phyloP scores from a whole-genome alignment of 2,329 filamentous ascomycete species.

The Neonectria neomacrospora region DNA sequence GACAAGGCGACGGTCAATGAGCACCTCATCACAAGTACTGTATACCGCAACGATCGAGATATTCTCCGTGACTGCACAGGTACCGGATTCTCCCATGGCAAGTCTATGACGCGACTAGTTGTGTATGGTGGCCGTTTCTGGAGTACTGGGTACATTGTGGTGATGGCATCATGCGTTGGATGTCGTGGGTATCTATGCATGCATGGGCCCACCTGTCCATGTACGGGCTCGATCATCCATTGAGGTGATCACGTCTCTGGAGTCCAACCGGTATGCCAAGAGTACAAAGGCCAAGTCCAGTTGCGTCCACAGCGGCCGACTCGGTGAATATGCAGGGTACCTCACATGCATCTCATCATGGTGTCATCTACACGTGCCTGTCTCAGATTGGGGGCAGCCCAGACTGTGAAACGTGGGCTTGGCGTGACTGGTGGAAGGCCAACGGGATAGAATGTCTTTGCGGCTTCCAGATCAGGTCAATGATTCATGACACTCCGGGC shows the following conservation, averaged over 20 bases:
- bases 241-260: background rate
- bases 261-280: background rate
- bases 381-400: background rate
- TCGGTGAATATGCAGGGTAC: background rate
- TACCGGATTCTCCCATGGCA: background rate
- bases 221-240: background rate
- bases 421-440: background rate
- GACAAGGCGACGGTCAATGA: background rate
- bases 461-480: background rate
- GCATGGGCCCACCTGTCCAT: background rate
- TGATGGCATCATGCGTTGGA: background rate
- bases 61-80: background rate
- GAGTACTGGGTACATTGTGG: background rate
- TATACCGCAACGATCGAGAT: background rate
- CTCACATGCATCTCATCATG: background rate
- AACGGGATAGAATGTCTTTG: background rate
- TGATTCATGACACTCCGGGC: background rate
- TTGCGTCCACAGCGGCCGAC: background rate
- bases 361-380: background rate
- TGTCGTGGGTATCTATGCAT: background rate
- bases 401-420: background rate
- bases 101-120: conserved; percentile 1
- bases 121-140: background rate
- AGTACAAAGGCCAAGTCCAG: background rate
- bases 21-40: background rate